phyloP scores from a whole-genome alignment of 192 early-diverging fungal species.

The Cetraspora pellucida region DNA sequence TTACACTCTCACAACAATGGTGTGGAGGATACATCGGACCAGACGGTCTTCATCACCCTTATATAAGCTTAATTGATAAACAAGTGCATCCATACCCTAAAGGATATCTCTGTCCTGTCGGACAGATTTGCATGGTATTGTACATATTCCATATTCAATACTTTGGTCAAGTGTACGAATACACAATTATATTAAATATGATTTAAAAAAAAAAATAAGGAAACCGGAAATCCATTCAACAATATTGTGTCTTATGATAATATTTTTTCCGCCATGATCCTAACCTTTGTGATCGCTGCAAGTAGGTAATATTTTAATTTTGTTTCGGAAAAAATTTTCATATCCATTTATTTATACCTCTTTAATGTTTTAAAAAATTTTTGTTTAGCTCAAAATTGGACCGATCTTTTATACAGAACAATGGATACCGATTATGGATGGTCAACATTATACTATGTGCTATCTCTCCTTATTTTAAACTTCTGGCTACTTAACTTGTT shows the following conservation, averaged over 20 bases:
- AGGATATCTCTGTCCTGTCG: constrained; percentile 54
- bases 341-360: constrained; percentile 3
- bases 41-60: neutral
- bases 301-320: constrained; percentile 38
- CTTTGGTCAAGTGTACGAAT: neutral
- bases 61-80: neutral
- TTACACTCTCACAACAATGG: constrained; percentile 16
- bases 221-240: constrained; percentile 44
- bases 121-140: constrained; percentile 50
- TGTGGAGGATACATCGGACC: constrained; percentile 42
- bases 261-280: constrained; percentile 55
- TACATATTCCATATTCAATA: neutral
- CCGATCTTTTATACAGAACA: constrained; percentile 61
- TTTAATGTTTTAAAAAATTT: neutral
- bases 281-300: constrained; percentile 58
- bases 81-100: constrained; percentile 36
- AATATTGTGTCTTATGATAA: constrained; percentile 56
- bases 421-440: constrained; percentile 60
- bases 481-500: constrained; percentile 68
- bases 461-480: constrained; percentile 62
- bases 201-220: constrained; percentile 27
- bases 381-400: constrained; percentile 57
- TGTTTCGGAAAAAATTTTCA: neutral
- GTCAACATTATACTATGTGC: constrained; percentile 57
- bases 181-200: neutral